These are phyloP conservation scores for Heterobasidion occidentale DNA, from an alignment of 1,284 basidiomycete genomes.

Conservation along the genomic window DNA sequence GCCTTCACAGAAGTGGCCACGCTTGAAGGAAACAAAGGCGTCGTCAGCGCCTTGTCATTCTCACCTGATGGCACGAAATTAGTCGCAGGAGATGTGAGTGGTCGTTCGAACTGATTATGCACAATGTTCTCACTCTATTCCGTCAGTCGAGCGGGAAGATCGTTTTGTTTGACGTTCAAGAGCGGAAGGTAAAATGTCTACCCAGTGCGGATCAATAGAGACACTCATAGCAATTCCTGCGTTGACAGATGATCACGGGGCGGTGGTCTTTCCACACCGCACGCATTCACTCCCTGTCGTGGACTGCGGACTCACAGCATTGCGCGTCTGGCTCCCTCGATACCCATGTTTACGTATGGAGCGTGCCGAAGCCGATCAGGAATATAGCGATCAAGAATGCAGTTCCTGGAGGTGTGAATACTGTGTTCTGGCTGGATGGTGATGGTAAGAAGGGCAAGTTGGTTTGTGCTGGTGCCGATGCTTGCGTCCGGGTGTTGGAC, in stretches of 20 bases:
- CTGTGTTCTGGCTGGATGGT: slow-evolving; percentile 67
- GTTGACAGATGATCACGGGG: slow-evolving; percentile 46
- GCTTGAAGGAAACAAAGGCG: slow-evolving; percentile 66
- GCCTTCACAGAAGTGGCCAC: slow-evolving; percentile 42
- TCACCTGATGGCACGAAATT: slow-evolving; percentile 71
- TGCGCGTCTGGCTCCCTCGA: slow-evolving; percentile 87
- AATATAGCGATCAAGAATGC: slow-evolving; percentile 85
- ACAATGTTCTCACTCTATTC: background rate
- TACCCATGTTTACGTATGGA: slow-evolving; percentile 89
- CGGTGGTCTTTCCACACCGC: slow-evolving; percentile 89
- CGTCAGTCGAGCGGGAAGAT: slow-evolving; percentile 71
- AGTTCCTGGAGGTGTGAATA: slow-evolving; percentile 74
- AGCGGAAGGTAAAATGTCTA: slow-evolving; percentile 42
- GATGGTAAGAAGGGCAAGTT: slow-evolving; percentile 39
- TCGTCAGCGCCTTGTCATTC: slow-evolving; percentile 75
- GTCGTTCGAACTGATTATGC: background rate
- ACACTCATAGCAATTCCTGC: background rate
- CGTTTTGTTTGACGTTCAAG: slow-evolving; percentile 65
- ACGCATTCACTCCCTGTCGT: slow-evolving; percentile 74
- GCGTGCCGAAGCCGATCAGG: slow-evolving; percentile 67
- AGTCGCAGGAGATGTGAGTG: slow-evolving; percentile 73
- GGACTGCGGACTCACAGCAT: slow-evolving; percentile 68
- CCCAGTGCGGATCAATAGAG: background rate
- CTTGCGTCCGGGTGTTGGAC: slow-evolving; percentile 72
- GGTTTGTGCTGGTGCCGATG: slow-evolving; percentile 79